These are phyloP conservation scores for Garcileccinum viscosum DNA, from an alignment of 1,284 basidiomycete genomes.

Conservation along the genomic window DNA sequence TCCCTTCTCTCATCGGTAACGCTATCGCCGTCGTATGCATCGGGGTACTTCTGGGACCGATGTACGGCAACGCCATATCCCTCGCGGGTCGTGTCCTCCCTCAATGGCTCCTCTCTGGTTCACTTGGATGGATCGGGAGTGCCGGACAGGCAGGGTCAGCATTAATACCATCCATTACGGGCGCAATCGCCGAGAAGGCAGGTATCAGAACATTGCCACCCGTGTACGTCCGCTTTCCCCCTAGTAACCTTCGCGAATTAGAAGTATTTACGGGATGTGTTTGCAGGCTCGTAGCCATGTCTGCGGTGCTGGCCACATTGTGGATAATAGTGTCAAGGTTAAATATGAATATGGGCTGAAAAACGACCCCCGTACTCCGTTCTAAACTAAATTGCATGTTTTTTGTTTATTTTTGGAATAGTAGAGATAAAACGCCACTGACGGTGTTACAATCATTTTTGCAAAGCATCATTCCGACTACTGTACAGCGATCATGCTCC, in stretches of 20 bases:
- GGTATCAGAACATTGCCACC: slow-evolving; percentile 59
- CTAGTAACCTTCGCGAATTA: background rate
- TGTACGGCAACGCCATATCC: slow-evolving; percentile 61
- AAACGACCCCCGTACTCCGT: background rate
- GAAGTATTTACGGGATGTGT: background rate
- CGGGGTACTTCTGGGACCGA: slow-evolving; percentile 58
- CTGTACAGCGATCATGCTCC: too few species aligned
- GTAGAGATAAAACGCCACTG: too few species aligned
- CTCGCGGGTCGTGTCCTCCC: slow-evolving; percentile 54
- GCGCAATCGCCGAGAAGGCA: slow-evolving; percentile 51
- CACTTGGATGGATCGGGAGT: slow-evolving; percentile 62
- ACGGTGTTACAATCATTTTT: too few species aligned
- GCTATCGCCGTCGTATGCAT: slow-evolving; percentile 60
- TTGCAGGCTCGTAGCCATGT: slow-evolving; percentile 48
- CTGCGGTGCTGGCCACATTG: slow-evolving; percentile 44
- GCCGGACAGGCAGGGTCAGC: slow-evolving; percentile 60
- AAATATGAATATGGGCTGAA: background rate
- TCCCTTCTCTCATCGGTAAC: slow-evolving; percentile 56
- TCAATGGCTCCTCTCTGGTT: slow-evolving; percentile 50
- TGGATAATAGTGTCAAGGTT: slow-evolving; percentile 46
- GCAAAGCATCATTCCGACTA: too few species aligned
- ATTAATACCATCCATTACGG: slow-evolving; percentile 59
- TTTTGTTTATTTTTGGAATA: too few species aligned
- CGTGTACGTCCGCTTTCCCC: slow-evolving; percentile 44
- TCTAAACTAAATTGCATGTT: too few species aligned